phyloP scores from a whole-genome alignment of 768 basidiomycete species.

The Tylopilus intermedius region DNA sequence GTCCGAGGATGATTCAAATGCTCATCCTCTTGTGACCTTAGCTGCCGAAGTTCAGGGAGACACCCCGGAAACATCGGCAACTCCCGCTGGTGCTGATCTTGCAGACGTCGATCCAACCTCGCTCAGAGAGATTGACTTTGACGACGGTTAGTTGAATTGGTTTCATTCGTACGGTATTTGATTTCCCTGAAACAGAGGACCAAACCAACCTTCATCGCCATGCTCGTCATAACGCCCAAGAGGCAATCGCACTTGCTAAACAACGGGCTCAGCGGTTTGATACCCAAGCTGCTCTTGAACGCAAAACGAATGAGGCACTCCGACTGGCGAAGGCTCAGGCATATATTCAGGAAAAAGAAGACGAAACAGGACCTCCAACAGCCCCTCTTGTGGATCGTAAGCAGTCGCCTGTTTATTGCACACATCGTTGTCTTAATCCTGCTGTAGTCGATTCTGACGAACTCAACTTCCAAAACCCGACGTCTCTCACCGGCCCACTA shows the following conservation, averaged over 20 bases:
- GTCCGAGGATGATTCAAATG: slow-evolving; percentile 13
- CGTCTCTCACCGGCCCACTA: slow-evolving; percentile 76
- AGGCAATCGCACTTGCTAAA: slow-evolving; percentile 74
- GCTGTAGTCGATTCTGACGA: slow-evolving; percentile 86
- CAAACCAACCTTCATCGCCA: slow-evolving; percentile 80
- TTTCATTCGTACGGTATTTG: not conserved
- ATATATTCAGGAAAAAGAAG: slow-evolving; percentile 38
- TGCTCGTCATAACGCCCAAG: slow-evolving; percentile 84
- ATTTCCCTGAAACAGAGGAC: slow-evolving; percentile 55
- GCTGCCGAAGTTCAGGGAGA: slow-evolving; percentile 75
- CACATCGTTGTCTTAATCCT: slow-evolving; percentile 1
- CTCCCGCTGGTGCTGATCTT: slow-evolving; percentile 55
- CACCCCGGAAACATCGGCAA: slow-evolving; percentile 35
- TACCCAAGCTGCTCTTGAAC: slow-evolving; percentile 69
- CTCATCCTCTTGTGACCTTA: slow-evolving; percentile 29
- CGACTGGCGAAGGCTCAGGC: slow-evolving; percentile 56
- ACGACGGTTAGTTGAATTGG: slow-evolving; percentile 62
- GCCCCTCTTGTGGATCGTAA: slow-evolving; percentile 68
- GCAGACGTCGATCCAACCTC: slow-evolving; percentile 47
- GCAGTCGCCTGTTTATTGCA: slow-evolving; percentile 22
- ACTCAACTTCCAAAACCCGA: slow-evolving; percentile 98
- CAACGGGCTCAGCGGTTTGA: slow-evolving; percentile 84
- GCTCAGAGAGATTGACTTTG: slow-evolving; percentile 81
- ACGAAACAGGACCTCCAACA: slow-evolving; percentile 32
- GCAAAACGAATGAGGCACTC: slow-evolving; percentile 75